Evolutionary conservation across 371 early-diverging fungal genomes (phyloP), one percentile per base, ranked within the genome.

Genomic region (Mucor saturninus): DNA sequence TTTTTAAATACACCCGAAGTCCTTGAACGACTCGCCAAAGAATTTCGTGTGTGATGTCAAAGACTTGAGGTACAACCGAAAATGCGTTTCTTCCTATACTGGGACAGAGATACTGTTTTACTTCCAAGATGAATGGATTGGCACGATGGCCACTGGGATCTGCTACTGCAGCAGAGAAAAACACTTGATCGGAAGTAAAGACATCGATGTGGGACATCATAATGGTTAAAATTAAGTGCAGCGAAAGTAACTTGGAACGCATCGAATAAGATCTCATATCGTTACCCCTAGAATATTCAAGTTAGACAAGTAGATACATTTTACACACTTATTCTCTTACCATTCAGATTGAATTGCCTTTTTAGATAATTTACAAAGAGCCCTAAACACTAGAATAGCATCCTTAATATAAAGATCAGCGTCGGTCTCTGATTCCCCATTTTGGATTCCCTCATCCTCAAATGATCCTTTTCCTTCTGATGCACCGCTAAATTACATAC

Each of bases 361-460:
- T 86, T 95, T 94, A 21, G 93, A 93, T n/a, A 97, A 84, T 66
- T 93, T 93, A 80, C 96, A 96, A 28, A 98, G 83, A 1, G 97
- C 93, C 10, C 97, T 89, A 72, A 98, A 90, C 0, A 96, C 90
- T 21, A 95, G 76, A 42, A 92, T 94, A 3, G 93, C 93, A 73
- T 98, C 97, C 59, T 89, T 83, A 57, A 80, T 78, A 53, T 76
- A 83, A 31, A 80, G 58, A 56, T 83, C 83, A 3, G 76, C 76
- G 26, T 80, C 78, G 4, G 80, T 78, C 28, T 81, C 81, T 5
- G 58, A 51, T 13, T 62, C 60, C 13, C 53, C 53, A 1, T 62
- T 54, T 46, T 72, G 68, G 4, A 69, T 59, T 4, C 54, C 59
- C 4, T 74, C 69, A 21, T 75, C 54, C 21, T 76, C 80, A 59